Base-by-base conservation (phyloP, 2,329 filamentous ascomycete species). In the Aspergillus viridinutans region DNA sequence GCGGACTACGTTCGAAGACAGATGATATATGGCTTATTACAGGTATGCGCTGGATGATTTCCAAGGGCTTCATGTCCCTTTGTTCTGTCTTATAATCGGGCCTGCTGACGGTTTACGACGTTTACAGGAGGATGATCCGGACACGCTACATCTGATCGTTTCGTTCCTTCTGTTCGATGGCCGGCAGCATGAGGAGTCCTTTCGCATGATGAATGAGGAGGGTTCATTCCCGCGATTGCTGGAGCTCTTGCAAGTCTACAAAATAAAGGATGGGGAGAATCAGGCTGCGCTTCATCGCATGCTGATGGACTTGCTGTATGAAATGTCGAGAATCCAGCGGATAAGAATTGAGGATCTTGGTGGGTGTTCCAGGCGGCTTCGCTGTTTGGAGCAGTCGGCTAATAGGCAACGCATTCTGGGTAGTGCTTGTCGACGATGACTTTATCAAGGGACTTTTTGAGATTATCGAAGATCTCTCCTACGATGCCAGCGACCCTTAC, bases 311-410 rank as follows among this genome's bases (percentile, higher is more conserved):
- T 78, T 99, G 56, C 83, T 97, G 70, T 99, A 96, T 75, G 94
- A 97, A 78, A 97, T 97, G 89, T 92, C 91, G 48, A 85, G 95
- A 59, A 91, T 97, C 71, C 92, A 97, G 74, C 84, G 87, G 61
- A 78, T 99, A 58, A 87, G 84, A 54, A 77, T 83, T 59, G 85
- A 90, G 63, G 93, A 99, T 71, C 76, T 99, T 62, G 84, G 76
- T 90, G 84, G 56, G 89, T 50, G 23, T 21, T 47, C 1, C n/a
- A 23, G 21, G n/a, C 10, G 40, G 20, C 40, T 43, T 49, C 7
- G 9, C 32, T 21, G 25, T 21, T 20, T 17, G 20, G 14, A 23
- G 29, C 29, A 50, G 25, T 28, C 14, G 21, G 50, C 42, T 53
- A 45, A 53, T 47, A 17, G 5, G 32, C 32, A 17, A 17, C 14